phyloP scores from a whole-genome alignment of 2,329 filamentous ascomycete species.

The Ascomycota sp. region DNA sequence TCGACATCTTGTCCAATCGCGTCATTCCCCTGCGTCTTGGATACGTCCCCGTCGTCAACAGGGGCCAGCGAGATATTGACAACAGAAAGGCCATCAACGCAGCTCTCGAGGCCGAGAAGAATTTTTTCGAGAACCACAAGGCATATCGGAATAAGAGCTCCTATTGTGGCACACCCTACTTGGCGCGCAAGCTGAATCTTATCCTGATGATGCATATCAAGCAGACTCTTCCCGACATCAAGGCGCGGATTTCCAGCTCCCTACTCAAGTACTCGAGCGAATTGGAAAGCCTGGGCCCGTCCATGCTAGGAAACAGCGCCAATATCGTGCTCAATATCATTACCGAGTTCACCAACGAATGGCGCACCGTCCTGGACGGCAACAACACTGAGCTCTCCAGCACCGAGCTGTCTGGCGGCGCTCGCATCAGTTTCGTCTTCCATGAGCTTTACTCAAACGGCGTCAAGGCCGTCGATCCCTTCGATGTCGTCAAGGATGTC shows the following conservation, averaged over 20 bases:
- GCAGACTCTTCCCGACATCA: conserved; percentile 95
- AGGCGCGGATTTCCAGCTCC: conserved; percentile 82
- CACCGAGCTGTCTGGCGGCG: conserved; percentile 81
- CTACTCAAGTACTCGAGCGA: conserved; percentile 78
- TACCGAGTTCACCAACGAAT: conserved; percentile 95
- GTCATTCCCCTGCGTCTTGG: conserved; percentile 88
- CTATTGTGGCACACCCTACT: conserved; percentile 93
- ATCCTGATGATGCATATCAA: conserved; percentile 99
- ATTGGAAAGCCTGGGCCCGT: conserved; percentile 65
- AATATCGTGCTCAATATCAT: conserved; percentile 98
- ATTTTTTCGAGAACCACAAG: conserved; percentile 96
- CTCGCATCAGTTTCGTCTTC: conserved; percentile 97
- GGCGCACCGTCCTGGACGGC: conserved; percentile 83
- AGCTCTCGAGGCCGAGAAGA: conserved; percentile 80
- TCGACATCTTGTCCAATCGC: conserved; percentile 90
- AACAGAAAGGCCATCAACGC: conserved; percentile 87
- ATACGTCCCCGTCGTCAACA: conserved; percentile 93
- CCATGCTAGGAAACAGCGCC: conserved; percentile 81
- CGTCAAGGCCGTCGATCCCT: conserved; percentile 91
- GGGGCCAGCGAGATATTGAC: conserved; percentile 93
- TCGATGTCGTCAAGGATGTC: conserved; percentile 89
- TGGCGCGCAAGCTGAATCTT: conserved; percentile 88
- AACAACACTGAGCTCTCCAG: conserved; percentile 93
- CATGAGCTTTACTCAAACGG: conserved; percentile 96
- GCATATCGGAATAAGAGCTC: conserved; percentile 96